A percentile compares a stretch with the other conserved stretches of the same genome.
phyloP scores from a whole-genome alignment of 2,329 filamentous ascomycete species.

The Colletotrichum tamarilloi region DNA sequence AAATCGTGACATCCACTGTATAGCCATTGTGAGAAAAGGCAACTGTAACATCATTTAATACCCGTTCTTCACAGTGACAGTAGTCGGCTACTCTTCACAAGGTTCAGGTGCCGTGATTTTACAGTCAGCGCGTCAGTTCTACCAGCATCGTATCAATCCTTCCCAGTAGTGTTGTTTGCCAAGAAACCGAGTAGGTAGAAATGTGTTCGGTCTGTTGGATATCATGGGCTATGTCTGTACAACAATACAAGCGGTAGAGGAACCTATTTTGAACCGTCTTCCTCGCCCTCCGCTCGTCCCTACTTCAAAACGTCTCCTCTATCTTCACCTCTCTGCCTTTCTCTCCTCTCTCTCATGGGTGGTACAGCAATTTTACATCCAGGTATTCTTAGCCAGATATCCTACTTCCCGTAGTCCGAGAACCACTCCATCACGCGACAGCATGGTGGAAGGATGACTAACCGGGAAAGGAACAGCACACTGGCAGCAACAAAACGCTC shows the following conservation, averaged over 20 bases:
- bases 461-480: slow-evolving; percentile 31
- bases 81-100: too few relatives aligned
- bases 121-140: too few relatives aligned
- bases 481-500: slow-evolving; percentile 27
- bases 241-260: slow-evolving; percentile 20
- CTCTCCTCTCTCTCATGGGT: background rate
- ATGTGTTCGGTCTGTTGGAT: slow-evolving; percentile 32
- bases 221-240: slow-evolving; percentile 33
- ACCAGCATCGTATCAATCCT: background rate
- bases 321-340: background rate
- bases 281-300: background rate
- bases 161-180: background rate
- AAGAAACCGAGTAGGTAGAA: background rate
- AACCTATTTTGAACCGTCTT: slow-evolving; percentile 9
- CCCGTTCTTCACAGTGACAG: too few relatives aligned
- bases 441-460: background rate
- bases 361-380: slow-evolving; percentile 21
- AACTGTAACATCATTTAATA: too few relatives aligned
- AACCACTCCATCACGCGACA: too few relatives aligned
- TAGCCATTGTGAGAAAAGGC: too few relatives aligned
- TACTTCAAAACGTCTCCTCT: slow-evolving; percentile 19
- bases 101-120: too few relatives aligned
- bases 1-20: background rate
- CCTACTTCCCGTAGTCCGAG: background rate
- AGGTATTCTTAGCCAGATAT: background rate